Base-by-base conservation (phyloP, 2,329 filamentous ascomycete genomes). In the Ceratocystis papillata region DNA sequence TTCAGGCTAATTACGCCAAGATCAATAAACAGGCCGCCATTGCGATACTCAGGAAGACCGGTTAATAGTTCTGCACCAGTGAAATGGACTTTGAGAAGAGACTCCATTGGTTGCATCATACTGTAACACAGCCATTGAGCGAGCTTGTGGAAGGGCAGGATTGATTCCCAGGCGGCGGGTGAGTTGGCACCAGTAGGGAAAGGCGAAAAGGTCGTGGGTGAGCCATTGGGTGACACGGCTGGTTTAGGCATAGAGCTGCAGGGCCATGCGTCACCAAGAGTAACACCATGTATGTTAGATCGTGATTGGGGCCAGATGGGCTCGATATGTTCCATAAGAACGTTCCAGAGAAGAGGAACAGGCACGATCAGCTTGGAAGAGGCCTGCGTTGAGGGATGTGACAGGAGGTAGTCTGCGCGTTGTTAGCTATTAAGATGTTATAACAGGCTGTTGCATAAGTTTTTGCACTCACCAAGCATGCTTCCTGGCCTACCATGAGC, bases 101-200 rank as follows among this genome's bases (percentile, higher is more conserved):
- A 88, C 66, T 87, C 84, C 87, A 96, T 95, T 0, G 91, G 91
- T 28, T 91, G 87, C 89, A 95, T 95, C 66, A 96, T 82, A 1
- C 90, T 96, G 76, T 96, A 96, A 62, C 88, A 90, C 66, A 96
- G 86, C 92, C 92, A 96, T 75, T 96, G 91, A 0, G 91, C 95
- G 45, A 96, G 82, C 77, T 96, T 96, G 79, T 96, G 92, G 78
- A 96, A 96, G 0, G 91, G 91, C 10, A 93, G 83, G 69, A 95
- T 92, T 0, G 82, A 87, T 73, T 91, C 87, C 87, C 88, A 91
- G 3, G 80, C 79, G 65, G 83, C 80, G 2, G 82, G 83, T 0
- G 72, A 70, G 46, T 68, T 66, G 28, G 70, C 70, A 10, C 72
- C 71, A 57, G 75, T 74, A 44, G 70, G 86, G 80, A 74, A 80